Evolutionary conservation across 2,329 filamentous ascomycete species (phyloP).

Genomic region (Westerdykella aurantiaca): DNA sequence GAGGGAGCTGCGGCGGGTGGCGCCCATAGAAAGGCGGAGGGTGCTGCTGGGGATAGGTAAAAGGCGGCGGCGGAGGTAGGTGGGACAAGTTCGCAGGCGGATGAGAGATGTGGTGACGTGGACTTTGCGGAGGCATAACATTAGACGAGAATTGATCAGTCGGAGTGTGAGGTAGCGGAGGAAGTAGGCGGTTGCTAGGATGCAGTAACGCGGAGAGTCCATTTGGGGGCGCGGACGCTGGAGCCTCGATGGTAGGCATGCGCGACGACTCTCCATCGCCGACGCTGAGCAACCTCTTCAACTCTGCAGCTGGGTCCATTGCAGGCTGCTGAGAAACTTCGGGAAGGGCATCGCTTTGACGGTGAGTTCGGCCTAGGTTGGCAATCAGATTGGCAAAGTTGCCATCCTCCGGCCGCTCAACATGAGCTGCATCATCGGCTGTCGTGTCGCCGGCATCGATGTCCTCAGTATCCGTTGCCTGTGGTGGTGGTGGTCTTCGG

Average conservation of each 20-base stretch:
- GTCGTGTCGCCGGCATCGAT: slow-evolving; percentile 24
- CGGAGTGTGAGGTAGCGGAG: slow-evolving; percentile 40
- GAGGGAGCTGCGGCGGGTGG: slow-evolving; percentile 16
- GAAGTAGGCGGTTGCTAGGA: slow-evolving; percentile 19
- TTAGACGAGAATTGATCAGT: slow-evolving; percentile 50
- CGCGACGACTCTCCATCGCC: slow-evolving; percentile 34
- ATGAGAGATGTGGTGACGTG: slow-evolving; percentile 48
- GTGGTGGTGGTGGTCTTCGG: slow-evolving; percentile 11
- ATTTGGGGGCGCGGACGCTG: slow-evolving; percentile 34
- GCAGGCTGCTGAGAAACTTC: slow-evolving; percentile 25
- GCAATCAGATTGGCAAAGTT: slow-evolving; percentile 31
- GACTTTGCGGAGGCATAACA: slow-evolving; percentile 51
- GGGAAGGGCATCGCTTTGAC: slow-evolving; percentile 22
- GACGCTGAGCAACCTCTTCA: slow-evolving; percentile 48
- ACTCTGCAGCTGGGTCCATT: slow-evolving; percentile 44
- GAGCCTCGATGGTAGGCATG: slow-evolving; percentile 31
- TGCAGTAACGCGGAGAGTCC: slow-evolving; percentile 53
- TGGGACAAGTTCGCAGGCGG: slow-evolving; percentile 43
- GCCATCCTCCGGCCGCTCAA: slow-evolving; percentile 10
- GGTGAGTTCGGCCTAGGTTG: slow-evolving; percentile 23
- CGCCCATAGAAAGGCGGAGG: slow-evolving; percentile 25
- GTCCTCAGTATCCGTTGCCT: slow-evolving; percentile 29
- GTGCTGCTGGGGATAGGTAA: slow-evolving; percentile 36
- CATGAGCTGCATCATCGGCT: slow-evolving; percentile 16
- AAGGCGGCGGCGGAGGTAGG: slow-evolving; percentile 47